Evolutionary conservation across 2,329 filamentous ascomycete genomes (phyloP).

Genomic region (Colletotrichum sidae): DNA sequence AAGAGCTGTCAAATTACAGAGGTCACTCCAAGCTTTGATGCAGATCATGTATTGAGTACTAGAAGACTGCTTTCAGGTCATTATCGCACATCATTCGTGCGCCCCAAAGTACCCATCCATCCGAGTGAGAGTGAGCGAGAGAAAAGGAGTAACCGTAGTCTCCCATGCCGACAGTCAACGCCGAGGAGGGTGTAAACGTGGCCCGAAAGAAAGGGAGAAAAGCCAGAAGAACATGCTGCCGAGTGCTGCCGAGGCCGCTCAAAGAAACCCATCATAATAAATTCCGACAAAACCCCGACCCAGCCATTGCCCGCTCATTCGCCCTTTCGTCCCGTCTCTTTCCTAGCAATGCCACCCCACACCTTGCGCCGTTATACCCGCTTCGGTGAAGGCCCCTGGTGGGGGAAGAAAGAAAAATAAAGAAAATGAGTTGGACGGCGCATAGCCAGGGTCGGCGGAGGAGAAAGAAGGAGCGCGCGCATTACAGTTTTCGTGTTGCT

Average conservation of each 20-base stretch:
- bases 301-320: not conserved
- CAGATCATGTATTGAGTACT: no score
- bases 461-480: not conserved
- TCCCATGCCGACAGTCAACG: no score
- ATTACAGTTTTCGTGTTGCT: conserved; percentile 27
- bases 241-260: not conserved
- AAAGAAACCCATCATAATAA: conserved; percentile 22
- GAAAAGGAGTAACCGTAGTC: not conserved
- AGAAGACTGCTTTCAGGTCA: no score
- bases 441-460: not conserved
- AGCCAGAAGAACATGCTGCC: not conserved
- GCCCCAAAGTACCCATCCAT: no score
- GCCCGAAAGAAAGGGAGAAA: not conserved
- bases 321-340: conserved; percentile 25
- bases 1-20: no score
- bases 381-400: not conserved
- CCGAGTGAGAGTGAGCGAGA: no score
- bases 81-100: no score
- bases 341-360: not conserved
- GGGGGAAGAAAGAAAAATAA: not conserved
- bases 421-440: not conserved
- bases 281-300: not conserved
- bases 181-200: no score
- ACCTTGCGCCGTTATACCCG: conserved; percentile 9
- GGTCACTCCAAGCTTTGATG: no score